Evolutionary conservation across 2,329 filamentous ascomycete genomes (phyloP), one percentile per base, ranked within the genome.

Genomic region (Claviceps purpurea): DNA sequence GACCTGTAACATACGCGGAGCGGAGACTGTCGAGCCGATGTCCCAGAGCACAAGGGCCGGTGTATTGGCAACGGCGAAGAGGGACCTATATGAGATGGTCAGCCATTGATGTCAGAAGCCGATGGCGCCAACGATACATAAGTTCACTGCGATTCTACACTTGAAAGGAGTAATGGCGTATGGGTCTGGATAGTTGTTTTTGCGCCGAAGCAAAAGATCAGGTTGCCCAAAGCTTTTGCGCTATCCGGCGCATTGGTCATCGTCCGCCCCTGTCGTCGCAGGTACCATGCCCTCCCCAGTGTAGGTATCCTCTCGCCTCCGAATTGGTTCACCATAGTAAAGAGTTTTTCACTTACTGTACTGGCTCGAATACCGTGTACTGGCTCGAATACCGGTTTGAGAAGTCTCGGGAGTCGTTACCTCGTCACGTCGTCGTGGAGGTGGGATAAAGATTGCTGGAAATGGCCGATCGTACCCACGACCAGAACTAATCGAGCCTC

Each of bases 31-130:
- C 43, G 52, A 56, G 56, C 45, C 53, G 52, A 56, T 56, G 58
- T 60, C 45, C 60, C 59, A 57, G 59, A 51, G 53, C 14, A 52
- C 58, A 55, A 52, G 52, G 58, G 58, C 58, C 52, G 51, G 48
- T 51, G 50, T 47, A 49, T 47, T 40, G 38, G 22, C 5, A 11
- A 8, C 30, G 45, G 24, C 7, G 42, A 46, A 52, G 16, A 38
- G 26, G 8, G 18, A 13, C 43, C 52, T 52, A 48, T 48, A 24
- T 39, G 26, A 47, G 34, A 47, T 38, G 37, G 52, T 53, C 43
- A 53, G 52, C 42, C 34, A 47, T 38, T 43, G 24, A 26, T 44
- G n/a, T 38, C 13, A 37, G 41, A 39, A 38, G 41, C n/a, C 14
- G 14, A 44, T n/a, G 3, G 30, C 41, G 37, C 37, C 13, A 44